These are phyloP conservation scores for Aulographum hederae DNA, from an alignment of 2,329 filamentous ascomycete genomes.

Conservation along the genomic window DNA sequence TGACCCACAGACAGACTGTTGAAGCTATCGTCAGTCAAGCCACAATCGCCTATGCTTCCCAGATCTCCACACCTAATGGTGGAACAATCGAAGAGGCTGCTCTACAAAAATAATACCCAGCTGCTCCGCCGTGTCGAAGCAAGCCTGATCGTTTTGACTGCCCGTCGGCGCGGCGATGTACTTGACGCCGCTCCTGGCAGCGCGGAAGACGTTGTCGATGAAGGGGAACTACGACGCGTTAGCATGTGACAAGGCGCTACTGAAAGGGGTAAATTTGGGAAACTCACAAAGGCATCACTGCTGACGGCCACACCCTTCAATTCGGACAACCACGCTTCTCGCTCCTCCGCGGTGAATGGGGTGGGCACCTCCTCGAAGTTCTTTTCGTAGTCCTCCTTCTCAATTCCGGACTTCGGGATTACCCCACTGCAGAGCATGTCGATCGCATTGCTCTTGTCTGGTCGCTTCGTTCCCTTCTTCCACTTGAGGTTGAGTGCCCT, in stretches of 20 bases:
- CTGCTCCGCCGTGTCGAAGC: slow-evolving; percentile 81
- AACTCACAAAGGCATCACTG: slow-evolving; percentile 82
- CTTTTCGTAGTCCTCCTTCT: slow-evolving; percentile 72
- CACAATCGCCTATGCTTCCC: no score
- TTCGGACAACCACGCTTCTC: slow-evolving; percentile 69
- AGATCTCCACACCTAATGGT: no score
- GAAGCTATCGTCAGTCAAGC: no score
- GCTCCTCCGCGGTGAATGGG: slow-evolving; percentile 69
- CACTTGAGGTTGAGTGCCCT: slow-evolving; percentile 77
- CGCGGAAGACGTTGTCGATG: slow-evolving; percentile 92
- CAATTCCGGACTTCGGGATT: slow-evolving; percentile 64
- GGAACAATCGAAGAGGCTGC: slow-evolving; percentile 86
- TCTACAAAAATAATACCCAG: slow-evolving; percentile 87
- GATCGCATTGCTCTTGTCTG: slow-evolving; percentile 96
- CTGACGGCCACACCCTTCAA: slow-evolving; percentile 69
- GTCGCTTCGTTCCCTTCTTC: slow-evolving; percentile 93
- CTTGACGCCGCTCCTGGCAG: slow-evolving; percentile 74
- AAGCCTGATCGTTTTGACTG: slow-evolving; percentile 66
- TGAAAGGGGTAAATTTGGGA: neutral
- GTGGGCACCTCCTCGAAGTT: slow-evolving; percentile 79
- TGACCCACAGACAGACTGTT: no score
- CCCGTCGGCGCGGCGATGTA: slow-evolving; percentile 89
- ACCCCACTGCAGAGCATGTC: slow-evolving; percentile 85
- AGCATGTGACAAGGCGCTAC: no score
- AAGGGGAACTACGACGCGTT: slow-evolving; percentile 64